Evolutionary conservation across 148 eudicot species (phyloP), one percentile per base, ranked within the genome.

Genomic region (Mesembryanthemum crystallinum): DNA sequence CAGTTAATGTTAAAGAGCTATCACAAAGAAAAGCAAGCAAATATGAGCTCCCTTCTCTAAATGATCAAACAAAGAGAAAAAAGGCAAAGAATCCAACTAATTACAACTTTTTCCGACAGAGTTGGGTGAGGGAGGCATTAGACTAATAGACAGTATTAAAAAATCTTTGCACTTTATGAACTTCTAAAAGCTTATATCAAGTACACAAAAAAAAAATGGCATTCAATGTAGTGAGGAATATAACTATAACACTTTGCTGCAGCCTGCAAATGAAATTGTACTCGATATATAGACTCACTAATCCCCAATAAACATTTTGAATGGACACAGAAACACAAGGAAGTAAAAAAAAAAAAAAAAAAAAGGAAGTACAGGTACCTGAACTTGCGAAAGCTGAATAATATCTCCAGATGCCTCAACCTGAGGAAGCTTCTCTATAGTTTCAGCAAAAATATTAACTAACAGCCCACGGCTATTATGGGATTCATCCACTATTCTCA

Each of bases 401-500:
- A 94, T 88, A 74, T 94, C 96, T 29, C 96, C 98, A 45, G 76
- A 77, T 62, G 85, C 79, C 75, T 85, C 80, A 60, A 92, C 83
- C 37, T 64, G 81, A 27, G 98, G 97, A 73, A 94, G 98, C 73
- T 83, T 83, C 20, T 81, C 86, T 87, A 81, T 78, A 60, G 79
- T 81, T 83, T 83, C 89, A 77, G 83, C 90, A 82, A 92, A 94
- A 37, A 92, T 20, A 69, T 83, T 87, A 59, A 94, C 87, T 29
- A 82, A 59, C 71, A 94, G 80, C 62, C 97, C 94, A 65, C 76
- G 83, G 72, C 64, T 79, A 25, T 91, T 52, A 73, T 77, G 76
- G 28, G 98, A 84, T 45, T 87, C 92, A 78, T 94, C 98, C 63
- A 92, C 85, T 33, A 94, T 82, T 73, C 75, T 87, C 33, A 92